Base-by-base conservation (phyloP, 2,329 filamentous ascomycete species). In the Dryadomyces quercus-mongolicae region DNA sequence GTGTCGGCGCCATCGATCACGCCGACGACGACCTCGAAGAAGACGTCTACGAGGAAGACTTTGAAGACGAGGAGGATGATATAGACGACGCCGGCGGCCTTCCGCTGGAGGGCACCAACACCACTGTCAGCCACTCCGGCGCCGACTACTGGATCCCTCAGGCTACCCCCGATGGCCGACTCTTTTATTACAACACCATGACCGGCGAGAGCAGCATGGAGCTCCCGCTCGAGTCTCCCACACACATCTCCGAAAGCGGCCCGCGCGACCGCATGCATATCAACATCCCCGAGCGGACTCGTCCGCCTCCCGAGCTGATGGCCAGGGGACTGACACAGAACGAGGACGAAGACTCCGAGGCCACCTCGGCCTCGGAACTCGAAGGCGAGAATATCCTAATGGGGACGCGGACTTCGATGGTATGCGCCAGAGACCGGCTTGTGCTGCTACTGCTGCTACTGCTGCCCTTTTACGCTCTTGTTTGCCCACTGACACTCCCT, bases 101-200 rank as follows among this genome's bases (percentile, higher is more conserved):
- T 51, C 84, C 86, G 6, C 77, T 89, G 51, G 88, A 94, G 64
- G 82, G 83, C 51, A 75, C 76, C 20, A 78, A 78, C 48, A 69
- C 69, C 16, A 64, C 58, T 22, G 75, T 70, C 59, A 84, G 85
- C 63, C 86, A 88, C 64, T 91, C 93, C 62, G 84, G 92, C 66
- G 90, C 92, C 48, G 92, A 94, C 60, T 98, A 95, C 66, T 98
- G 93, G 93, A 95, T 98, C 61, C 93, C 93, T 18, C 93, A 98
- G 72, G 93, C 91, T 15, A 98, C 93, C 0, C 82, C 88, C 1
- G 91, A 97, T 66, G 93, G 93, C 53, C 81, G 91, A 55, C 71
- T 98, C 22, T 98, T 94, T 70, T 98, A 97, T 71, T 97, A 95
- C 77, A 98, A 98, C 69, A 97, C 92, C 58, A 83, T 96, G 72